A percentile compares a stretch with the other conserved stretches of the same genome.
Evolutionary conservation across 768 basidiomycete species (phyloP).

Genomic region (Dacryopinax spathularia): DNA sequence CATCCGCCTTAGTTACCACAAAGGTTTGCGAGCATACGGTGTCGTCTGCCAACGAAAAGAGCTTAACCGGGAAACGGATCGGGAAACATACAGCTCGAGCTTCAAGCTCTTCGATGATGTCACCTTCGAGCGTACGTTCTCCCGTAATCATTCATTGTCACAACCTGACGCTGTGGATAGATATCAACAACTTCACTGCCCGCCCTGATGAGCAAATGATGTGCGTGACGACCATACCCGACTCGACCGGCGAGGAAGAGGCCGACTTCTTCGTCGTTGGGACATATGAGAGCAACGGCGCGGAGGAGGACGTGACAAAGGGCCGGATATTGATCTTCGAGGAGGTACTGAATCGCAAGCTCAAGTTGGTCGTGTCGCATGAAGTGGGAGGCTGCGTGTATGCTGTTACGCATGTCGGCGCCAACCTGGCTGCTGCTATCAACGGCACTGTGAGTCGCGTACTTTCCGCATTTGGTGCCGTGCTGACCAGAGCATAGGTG

Average conservation of each 20-base stretch:
- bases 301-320: constrained; percentile 22
- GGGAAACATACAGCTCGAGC: constrained; percentile 34
- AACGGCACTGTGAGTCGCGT: constrained; percentile 52
- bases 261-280: constrained; percentile 27
- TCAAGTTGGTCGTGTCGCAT: constrained; percentile 29
- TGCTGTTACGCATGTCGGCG: constrained; percentile 36
- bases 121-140: constrained; percentile 44
- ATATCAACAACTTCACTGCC: constrained; percentile 1
- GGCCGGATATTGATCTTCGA: constrained; percentile 47
- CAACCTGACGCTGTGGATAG: neutral
- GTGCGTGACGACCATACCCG: constrained; percentile 34
- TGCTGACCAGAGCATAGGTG: neutral
- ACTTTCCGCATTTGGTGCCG: neutral
- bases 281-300: constrained; percentile 24
- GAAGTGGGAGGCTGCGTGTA: constrained; percentile 56
- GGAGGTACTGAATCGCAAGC: constrained; percentile 18
- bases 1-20: constrained; percentile 47
- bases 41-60: constrained; percentile 45
- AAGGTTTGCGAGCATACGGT: constrained; percentile 42
- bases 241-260: neutral
- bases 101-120: constrained; percentile 55
- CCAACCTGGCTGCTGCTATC: constrained; percentile 50
- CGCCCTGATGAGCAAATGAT: constrained; percentile 48
- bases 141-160: neutral
- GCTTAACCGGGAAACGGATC: constrained; percentile 41